Conservation (phyloP, 2,329 filamentous ascomycete species). For the Dactylellina parvicollis region DNA sequence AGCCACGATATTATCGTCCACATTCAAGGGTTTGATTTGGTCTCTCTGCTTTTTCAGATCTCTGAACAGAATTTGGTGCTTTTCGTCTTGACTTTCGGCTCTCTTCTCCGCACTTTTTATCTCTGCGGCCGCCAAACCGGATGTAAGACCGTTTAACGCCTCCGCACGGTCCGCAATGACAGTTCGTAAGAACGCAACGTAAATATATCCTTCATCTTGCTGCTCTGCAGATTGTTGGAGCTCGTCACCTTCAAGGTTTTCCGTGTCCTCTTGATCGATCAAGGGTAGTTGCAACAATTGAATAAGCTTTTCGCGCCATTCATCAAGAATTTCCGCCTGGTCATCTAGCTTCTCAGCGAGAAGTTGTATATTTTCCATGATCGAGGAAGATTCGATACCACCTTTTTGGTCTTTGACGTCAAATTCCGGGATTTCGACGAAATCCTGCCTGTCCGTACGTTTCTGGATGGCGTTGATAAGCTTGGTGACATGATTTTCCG, state of each 20-base stretch:
- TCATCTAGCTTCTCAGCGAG: slow-evolving; percentile 74
- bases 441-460: slow-evolving; percentile 67
- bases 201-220: slow-evolving; percentile 89
- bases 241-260: slow-evolving; percentile 85
- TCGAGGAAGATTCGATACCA: slow-evolving; percentile 77
- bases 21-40: slow-evolving; percentile 61
- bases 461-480: slow-evolving; percentile 72
- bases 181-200: slow-evolving; percentile 79
- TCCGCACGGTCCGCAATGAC: slow-evolving; percentile 81
- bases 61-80: slow-evolving; percentile 73
- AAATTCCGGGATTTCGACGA: slow-evolving; percentile 73
- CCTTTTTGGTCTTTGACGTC: slow-evolving; percentile 65
- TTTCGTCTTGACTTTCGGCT: slow-evolving; percentile 73
- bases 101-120: slow-evolving; percentile 68
- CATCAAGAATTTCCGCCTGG: slow-evolving; percentile 75
- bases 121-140: slow-evolving; percentile 78
- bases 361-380: slow-evolving; percentile 73
- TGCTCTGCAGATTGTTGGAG: slow-evolving; percentile 86
- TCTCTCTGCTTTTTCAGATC: slow-evolving; percentile 64
- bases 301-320: slow-evolving; percentile 78
- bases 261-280: slow-evolving; percentile 81
- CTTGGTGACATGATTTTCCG: slow-evolving; percentile 69
- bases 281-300: slow-evolving; percentile 69
- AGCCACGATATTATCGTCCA: slow-evolving; percentile 22
- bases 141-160: slow-evolving; percentile 79